Evolutionary conservation across 306 rosid species (phyloP).

Genomic region (Nissolia schottii): DNA sequence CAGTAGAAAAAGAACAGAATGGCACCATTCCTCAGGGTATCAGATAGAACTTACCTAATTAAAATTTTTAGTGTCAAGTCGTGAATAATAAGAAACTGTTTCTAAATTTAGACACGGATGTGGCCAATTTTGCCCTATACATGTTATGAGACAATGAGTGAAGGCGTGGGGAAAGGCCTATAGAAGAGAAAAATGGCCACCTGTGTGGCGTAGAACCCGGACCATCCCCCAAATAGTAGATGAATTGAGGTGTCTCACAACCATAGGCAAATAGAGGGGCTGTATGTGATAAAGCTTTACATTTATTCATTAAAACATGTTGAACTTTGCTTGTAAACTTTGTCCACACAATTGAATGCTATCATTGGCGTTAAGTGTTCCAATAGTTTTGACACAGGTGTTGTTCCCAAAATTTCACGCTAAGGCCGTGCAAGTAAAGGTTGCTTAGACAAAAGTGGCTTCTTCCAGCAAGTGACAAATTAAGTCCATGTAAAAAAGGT

Average conservation of each 20-base stretch:
- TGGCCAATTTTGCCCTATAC: not conserved
- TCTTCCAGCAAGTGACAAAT: not conserved
- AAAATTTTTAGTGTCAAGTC: not conserved
- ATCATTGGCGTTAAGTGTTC: not conserved
- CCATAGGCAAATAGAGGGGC: not conserved
- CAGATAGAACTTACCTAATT: not conserved
- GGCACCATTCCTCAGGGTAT: not conserved
- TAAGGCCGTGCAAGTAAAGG: not conserved
- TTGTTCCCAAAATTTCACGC: not conserved
- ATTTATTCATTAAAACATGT: not conserved
- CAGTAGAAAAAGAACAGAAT: not conserved
- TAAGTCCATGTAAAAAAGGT: not conserved
- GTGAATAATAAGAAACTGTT: not conserved
- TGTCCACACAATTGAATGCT: not conserved
- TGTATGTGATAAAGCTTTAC: not conserved
- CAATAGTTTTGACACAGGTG: not conserved
- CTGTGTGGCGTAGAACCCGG: not conserved
- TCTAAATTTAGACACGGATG: no score
- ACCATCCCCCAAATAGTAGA: not conserved
- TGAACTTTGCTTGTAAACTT: not conserved
- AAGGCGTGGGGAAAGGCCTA: not conserved
- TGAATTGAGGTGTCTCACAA: not conserved
- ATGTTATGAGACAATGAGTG: not conserved
- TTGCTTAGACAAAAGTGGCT: not conserved
- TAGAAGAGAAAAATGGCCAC: not conserved